phyloP scores from a whole-genome alignment of 306 rosid genomes.

The Carpinus viminea region DNA sequence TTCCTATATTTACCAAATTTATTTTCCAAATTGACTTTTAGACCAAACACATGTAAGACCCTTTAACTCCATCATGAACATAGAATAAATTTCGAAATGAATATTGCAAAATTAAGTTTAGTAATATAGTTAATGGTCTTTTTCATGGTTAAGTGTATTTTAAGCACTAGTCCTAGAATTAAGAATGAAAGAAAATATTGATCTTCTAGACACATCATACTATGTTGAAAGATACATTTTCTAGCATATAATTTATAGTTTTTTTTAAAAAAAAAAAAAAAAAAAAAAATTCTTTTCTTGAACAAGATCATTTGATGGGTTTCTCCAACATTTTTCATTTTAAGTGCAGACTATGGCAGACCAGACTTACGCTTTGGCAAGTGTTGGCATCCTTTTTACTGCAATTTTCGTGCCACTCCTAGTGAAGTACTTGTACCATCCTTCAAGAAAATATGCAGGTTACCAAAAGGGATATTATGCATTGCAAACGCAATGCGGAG shows the following conservation, averaged over 20 bases:
- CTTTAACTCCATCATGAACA: no score
- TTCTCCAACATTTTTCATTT: neutral
- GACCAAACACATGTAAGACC: no score
- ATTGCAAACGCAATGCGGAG: conserved; percentile 24
- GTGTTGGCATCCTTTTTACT: conserved; percentile 19
- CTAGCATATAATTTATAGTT: neutral
- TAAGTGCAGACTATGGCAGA: conserved; percentile 31
- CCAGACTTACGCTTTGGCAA: conserved; percentile 1
- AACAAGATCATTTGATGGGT: neutral
- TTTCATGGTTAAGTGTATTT: no score
- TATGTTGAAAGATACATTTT: neutral
- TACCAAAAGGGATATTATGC: conserved; percentile 48
- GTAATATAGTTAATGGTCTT: no score
- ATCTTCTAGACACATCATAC: no score
- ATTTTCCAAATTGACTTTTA: no score
- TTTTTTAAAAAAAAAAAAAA: no score
- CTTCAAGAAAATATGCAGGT: conserved; percentile 52
- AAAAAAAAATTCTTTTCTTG: neutral
- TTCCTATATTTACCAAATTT: no score
- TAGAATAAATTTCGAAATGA: no score
- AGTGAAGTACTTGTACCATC: conserved; percentile 48
- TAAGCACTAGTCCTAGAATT: no score
- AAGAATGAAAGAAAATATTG: no score
- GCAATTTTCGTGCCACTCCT: conserved; percentile 37
- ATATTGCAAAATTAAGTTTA: no score